A percentile compares a stretch with the other conserved stretches of the same genome.
Conservation (phyloP, 2,329 filamentous ascomycete genomes). For the Cyphellophora europaea region DNA sequence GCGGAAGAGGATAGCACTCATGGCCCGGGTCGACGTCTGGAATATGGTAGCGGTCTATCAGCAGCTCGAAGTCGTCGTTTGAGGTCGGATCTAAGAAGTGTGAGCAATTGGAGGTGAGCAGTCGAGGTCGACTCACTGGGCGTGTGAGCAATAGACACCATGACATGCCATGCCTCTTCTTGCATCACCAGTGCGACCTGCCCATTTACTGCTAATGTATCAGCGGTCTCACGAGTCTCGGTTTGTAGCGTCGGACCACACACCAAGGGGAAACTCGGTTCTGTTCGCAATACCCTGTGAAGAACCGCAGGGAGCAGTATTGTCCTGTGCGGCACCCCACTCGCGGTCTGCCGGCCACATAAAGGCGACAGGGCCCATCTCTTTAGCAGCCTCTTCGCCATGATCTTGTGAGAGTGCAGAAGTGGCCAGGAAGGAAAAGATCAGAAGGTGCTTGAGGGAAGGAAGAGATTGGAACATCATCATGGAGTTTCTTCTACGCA, state of each 20-base stretch:
- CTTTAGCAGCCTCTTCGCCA: constrained; percentile 16
- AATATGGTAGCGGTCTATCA: constrained; percentile 24
- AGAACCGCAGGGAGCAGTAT: constrained; percentile 50
- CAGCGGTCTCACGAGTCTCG: constrained; percentile 1
- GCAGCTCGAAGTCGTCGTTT: constrained; percentile 30
- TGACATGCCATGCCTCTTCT: constrained; percentile 40
- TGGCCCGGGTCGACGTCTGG: constrained; percentile 34
- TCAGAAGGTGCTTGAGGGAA: no score
- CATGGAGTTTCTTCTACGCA: no score
- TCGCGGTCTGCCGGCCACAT: constrained; percentile 51
- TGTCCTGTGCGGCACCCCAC: constrained; percentile 47
- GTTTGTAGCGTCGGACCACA: constrained; percentile 14
- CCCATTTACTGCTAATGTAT: constrained; percentile 38
- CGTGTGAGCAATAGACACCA: constrained; percentile 25
- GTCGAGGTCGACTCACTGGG: not conserved
- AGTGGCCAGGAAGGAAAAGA: constrained; percentile 2
- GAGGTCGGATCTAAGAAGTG: constrained; percentile 26
- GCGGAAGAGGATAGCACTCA: constrained; percentile 34
- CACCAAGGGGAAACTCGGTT: constrained; percentile 48
- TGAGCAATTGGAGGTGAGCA: not conserved
- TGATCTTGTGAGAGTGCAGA: constrained; percentile 7
- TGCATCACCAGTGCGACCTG: constrained; percentile 47
- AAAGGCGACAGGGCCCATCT: constrained; percentile 51
- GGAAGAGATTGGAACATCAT: no score
- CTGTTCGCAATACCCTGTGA: constrained; percentile 37